Conservation (phyloP, 495 filamentous ascomycete genomes). For the Xylaria sp. region DNA sequence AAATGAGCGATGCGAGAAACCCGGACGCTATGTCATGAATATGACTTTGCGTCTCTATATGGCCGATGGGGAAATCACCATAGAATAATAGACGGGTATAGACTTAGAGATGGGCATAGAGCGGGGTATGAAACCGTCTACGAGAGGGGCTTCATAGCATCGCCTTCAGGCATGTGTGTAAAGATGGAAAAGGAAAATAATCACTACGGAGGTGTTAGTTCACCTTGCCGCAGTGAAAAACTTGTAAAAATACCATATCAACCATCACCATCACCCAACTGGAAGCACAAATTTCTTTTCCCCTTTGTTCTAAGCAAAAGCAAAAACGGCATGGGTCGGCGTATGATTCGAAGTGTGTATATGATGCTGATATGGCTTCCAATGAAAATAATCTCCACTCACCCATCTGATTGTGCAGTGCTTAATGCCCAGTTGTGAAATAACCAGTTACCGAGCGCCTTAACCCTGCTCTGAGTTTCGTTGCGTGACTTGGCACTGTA, state of each 20-base stretch:
- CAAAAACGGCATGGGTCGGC: slow-evolving; percentile 7
- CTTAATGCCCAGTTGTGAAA: not conserved
- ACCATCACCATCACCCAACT: slow-evolving; percentile 21
- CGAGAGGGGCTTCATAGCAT: slow-evolving; percentile 22
- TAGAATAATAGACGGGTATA: slow-evolving; percentile 45
- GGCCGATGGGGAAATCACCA: slow-evolving; percentile 40
- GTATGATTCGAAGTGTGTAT: not conserved
- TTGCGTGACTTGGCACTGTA: not conserved
- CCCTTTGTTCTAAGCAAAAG: slow-evolving; percentile 24
- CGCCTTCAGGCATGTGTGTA: slow-evolving; percentile 28
- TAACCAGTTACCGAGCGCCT: not conserved
- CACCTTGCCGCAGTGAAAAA: slow-evolving; percentile 11
- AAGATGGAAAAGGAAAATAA: slow-evolving; percentile 24
- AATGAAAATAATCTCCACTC: slow-evolving; percentile 14
- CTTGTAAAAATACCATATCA: slow-evolving; percentile 32
- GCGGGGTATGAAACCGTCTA: slow-evolving; percentile 25
- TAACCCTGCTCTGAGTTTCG: not conserved
- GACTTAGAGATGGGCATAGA: slow-evolving; percentile 33
- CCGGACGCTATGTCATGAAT: slow-evolving; percentile 29
- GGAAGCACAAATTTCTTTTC: slow-evolving; percentile 24
- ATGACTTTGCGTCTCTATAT: slow-evolving; percentile 33
- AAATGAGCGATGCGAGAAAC: slow-evolving; percentile 31
- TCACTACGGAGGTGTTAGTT: slow-evolving; percentile 9
- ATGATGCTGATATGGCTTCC: not conserved
- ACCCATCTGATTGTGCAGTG: not conserved